Evolutionary conservation across 371 early-diverging fungal genomes (phyloP), one percentile per base, ranked within the genome.

Genomic region (Mucor lusitanicus): DNA sequence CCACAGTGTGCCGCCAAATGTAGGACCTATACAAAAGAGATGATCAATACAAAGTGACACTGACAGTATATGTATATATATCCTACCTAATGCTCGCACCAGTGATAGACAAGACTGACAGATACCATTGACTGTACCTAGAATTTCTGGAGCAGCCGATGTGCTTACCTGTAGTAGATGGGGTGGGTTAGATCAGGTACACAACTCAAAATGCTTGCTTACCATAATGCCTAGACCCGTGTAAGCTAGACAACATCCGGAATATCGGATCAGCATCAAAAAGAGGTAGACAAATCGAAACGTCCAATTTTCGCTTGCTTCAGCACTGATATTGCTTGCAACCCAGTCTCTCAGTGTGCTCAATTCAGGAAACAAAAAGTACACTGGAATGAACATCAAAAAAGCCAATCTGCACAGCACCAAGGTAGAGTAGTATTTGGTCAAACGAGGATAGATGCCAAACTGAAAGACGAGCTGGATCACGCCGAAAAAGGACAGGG

Each of bases 91-190:
- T 13, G 86, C 87, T 19, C 93, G 76, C 48, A 87, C 85, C 63
- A 90, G 76, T 6, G 88, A 77, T 6, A 89, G 80, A 28, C 85
- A 77, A 0, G 87, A 87, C 59, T 89, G 90, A 1, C 86, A 87
- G 19, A 67, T 39, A 27, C 68, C 91, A 59, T 92, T 91, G 13
- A 93, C 90, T 1, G 82, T 83, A 0, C 92, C 92, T 23, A 93
- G 77, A 12, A 83, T 69, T 28, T 79, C 81, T 13, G 79, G 63
- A 9, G 81, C 74, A 6, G 91, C 87, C 0, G 88, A 85, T 61
- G 88, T 89, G 55, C 81, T 89, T 53, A 87, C 69, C 85, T 85
- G n/a, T n/a, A n/a, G n/a, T n/a, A 30, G 48, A 25, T 50, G 25
- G 11, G 1, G 4, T 0, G 3, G 44, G 7, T 44, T 3, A 44